Evolutionary conservation across 2,329 filamentous ascomycete genomes (phyloP), one percentile per base, ranked within the genome.

Genomic region (Xylariaceae sp.): DNA sequence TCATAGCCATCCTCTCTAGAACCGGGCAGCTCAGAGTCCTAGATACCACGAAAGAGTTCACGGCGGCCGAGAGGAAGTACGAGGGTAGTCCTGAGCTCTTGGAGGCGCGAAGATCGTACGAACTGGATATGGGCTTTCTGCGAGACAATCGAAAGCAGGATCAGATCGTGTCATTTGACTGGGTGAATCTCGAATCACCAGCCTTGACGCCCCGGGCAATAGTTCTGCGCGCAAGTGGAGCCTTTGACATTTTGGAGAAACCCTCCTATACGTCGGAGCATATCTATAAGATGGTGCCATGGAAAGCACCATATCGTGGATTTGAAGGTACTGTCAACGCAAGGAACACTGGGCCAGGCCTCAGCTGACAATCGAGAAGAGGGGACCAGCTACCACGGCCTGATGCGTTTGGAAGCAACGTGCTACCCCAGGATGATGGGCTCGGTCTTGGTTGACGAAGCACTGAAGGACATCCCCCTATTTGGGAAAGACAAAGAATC

Each of bases 131-230:
- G 31, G 65, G 68, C 13, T 78, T 71, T 44, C 59, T 64, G 17
- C 70, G 73, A 32, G 57, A 62, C 19, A 60, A 62, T 19, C 62
- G 67, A 43, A 70, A 71, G 52, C 66, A 70, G 44, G 72, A 80
- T 35, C 68, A 73, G 14, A 78, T 81, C 19, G 74, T 81, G 6
- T 80, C 77, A 0, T 81, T 81, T 51, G 77, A 82, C 50, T 82
- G 77, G 77, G 60, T 80, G 8, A 79, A 72, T 3, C 60, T 79
- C 29, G 64, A 68, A 9, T 74, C 71, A 3, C 62, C 72, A 3
- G 65, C 67, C 11, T 49, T 78, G 31, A 68, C 68, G 16, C 74
- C 75, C 19, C 66, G 77, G n/a, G 58, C 77, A 24, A 53, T 81
- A 16, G 74, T 75, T 2, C 53, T 81, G 17, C 66, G 76, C 17